phyloP scores from a whole-genome alignment of 73 alveolate species.

The Tetrahymena elliotti region DNA sequence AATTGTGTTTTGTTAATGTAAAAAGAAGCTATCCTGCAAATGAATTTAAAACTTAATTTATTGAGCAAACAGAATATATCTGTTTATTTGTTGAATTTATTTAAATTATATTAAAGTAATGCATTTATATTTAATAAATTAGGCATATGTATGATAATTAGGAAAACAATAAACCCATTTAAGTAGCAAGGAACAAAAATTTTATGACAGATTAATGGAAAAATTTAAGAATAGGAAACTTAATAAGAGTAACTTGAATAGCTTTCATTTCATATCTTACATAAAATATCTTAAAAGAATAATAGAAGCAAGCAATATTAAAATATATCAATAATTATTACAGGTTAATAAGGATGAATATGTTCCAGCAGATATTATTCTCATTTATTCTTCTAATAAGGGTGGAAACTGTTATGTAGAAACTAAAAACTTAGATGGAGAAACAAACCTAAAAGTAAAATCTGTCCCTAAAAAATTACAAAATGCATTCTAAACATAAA shows the following conservation, averaged over 20 bases:
- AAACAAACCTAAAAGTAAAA: constrained; percentile 55
- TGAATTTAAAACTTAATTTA: neutral
- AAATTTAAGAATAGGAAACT: constrained; percentile 40
- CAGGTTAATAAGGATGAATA: constrained; percentile 60
- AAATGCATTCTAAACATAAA: constrained; percentile 25
- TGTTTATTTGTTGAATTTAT: neutral
- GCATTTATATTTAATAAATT: neutral
- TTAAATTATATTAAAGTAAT: too few species aligned
- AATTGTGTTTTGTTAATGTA: neutral
- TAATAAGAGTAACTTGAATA: constrained; percentile 31
- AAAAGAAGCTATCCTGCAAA: too few species aligned
- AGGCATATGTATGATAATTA: constrained; percentile 63
- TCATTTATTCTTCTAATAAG: constrained; percentile 54
- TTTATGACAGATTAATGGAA: constrained; percentile 15
- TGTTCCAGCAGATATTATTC: constrained; percentile 81
- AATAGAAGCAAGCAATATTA: too few species aligned
- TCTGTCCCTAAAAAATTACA: constrained; percentile 44
- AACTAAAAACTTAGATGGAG: constrained; percentile 84
- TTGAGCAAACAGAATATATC: neutral
- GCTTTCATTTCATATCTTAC: neutral
- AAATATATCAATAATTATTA: constrained; percentile 13
- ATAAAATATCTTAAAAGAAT: too few species aligned
- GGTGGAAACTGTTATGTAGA: constrained; percentile 75
- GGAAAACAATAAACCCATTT: constrained; percentile 70
- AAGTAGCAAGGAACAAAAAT: constrained; percentile 75